phyloP scores from a whole-genome alignment of 331 rosid species.

The Ulmus americana region DNA sequence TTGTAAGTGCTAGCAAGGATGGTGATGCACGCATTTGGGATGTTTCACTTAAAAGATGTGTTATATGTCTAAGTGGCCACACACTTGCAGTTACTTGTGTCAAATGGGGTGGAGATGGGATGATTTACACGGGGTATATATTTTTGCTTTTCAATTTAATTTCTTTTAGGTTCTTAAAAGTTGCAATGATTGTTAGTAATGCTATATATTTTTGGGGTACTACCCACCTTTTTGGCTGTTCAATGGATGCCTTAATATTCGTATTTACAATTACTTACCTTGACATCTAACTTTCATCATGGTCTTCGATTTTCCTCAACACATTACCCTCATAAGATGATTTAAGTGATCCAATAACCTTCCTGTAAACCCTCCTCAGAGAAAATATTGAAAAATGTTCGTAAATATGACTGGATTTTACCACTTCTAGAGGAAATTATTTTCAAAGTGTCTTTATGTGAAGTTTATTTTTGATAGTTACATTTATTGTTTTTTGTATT shows the following conservation, averaged over 20 bases:
- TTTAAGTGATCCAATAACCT: background rate
- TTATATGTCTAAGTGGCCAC: slow-evolving; percentile 73
- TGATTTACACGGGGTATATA: slow-evolving; percentile 79
- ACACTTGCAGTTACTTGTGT: slow-evolving; percentile 85
- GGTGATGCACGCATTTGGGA: slow-evolving; percentile 99
- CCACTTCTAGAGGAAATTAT: too few species aligned
- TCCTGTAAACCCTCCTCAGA: too few species aligned
- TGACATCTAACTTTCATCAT: too few species aligned
- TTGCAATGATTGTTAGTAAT: background rate
- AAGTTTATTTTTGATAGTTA: background rate
- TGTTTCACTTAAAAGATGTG: slow-evolving; percentile 50
- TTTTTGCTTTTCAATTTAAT: background rate
- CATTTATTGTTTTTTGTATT: background rate
- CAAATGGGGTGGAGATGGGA: slow-evolving; percentile 99
- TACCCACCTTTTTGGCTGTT: background rate
- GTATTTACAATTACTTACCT: too few species aligned
- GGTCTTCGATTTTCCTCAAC: too few species aligned
- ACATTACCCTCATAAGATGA: too few species aligned
- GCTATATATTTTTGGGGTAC: background rate
- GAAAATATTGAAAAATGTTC: too few species aligned
- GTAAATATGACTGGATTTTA: too few species aligned
- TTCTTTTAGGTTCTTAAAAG: slow-evolving; percentile 2
- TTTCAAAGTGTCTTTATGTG: too few species aligned
- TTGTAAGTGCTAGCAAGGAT: slow-evolving; percentile 95
- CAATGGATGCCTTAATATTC: too few species aligned